A percentile compares a stretch with the other conserved stretches of the same genome.
phyloP scores from a whole-genome alignment of 1,284 basidiomycete species.

The Peniophora sp. region DNA sequence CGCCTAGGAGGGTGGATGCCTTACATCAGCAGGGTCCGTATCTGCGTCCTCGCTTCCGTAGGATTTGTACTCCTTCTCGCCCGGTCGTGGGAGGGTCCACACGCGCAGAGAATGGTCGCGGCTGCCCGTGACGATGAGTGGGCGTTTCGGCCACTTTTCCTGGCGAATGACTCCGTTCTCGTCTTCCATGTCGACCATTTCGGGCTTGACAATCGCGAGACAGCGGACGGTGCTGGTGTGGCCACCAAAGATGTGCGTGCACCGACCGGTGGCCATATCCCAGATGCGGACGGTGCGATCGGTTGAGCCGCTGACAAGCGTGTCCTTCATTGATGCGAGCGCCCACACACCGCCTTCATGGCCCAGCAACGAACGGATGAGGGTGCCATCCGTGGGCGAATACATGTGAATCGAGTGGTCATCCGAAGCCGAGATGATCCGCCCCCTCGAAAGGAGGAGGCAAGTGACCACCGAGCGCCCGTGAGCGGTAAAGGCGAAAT shows the following conservation, averaged over 20 bases:
- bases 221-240: conserved; percentile 92
- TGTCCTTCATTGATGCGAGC: conserved; percentile 75
- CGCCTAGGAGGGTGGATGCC: conserved; percentile 14
- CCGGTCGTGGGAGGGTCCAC: conserved; percentile 79
- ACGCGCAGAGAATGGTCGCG: conserved; percentile 85
- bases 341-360: conserved; percentile 98
- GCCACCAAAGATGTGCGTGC: conserved; percentile 87
- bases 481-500: conserved; percentile 79
- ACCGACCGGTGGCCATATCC: conserved; percentile 74
- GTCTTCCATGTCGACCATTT: conserved; percentile 65
- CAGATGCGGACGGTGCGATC: conserved; percentile 93
- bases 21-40: conserved; percentile 60
- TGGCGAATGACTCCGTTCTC: conserved; percentile 47
- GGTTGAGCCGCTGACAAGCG: conserved; percentile 87
- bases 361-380: conserved; percentile 70
- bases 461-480: conserved; percentile 90
- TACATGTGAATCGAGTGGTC: conserved; percentile 93
- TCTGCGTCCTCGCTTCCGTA: conserved; percentile 62
- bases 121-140: conserved; percentile 90
- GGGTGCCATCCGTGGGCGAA: conserved; percentile 71
- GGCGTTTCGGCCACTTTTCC: conserved; percentile 78
- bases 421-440: conserved; percentile 92
- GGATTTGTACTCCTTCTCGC: conserved; percentile 71
- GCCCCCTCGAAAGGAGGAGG: conserved; percentile 85
- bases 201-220: conserved; percentile 84